These are phyloP conservation scores for Suillus weaverae DNA, from an alignment of 768 basidiomycete species.

Conservation along the genomic window DNA sequence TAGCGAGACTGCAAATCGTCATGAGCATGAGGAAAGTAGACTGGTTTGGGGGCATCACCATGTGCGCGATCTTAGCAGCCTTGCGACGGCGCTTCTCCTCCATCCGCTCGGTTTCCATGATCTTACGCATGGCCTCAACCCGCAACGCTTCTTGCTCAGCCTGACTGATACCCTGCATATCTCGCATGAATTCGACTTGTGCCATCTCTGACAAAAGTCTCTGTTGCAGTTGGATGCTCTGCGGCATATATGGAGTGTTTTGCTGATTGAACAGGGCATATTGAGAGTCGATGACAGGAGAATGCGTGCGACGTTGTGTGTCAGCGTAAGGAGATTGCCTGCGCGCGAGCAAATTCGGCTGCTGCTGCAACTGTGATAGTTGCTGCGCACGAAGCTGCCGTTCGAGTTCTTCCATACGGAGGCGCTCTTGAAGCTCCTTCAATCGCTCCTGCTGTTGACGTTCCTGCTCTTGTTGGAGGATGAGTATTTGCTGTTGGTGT, in stretches of 20 bases:
- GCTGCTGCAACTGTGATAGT: conserved; percentile 47
- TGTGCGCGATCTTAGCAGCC: conserved; percentile 84
- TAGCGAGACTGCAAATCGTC: conserved; percentile 66
- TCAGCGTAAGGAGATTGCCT: conserved; percentile 47
- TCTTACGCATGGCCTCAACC: conserved; percentile 82
- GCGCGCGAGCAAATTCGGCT: conserved; percentile 38
- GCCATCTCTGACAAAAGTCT: conserved; percentile 75
- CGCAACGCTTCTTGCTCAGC: conserved; percentile 70
- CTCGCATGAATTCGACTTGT: conserved; percentile 65
- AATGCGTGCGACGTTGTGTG: conserved; percentile 54
- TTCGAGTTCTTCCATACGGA: conserved; percentile 65
- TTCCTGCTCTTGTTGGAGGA: conserved; percentile 69
- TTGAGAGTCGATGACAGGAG: conserved; percentile 40
- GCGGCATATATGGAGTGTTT: conserved; percentile 53
- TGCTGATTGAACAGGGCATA: conserved; percentile 46
- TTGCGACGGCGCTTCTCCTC: conserved; percentile 81
- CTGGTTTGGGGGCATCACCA: conserved; percentile 49
- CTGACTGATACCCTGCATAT: conserved; percentile 59
- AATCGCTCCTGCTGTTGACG: conserved; percentile 56
- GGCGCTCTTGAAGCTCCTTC: conserved; percentile 62
- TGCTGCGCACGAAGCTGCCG: conserved; percentile 58
- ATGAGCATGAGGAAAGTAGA: conserved; percentile 10
- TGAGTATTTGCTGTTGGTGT: conserved; percentile 67
- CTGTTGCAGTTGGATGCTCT: conserved; percentile 73
- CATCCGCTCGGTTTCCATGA: conserved; percentile 86